These are phyloP conservation scores for Mimosa bimucronata DNA, from an alignment of 306 rosid species.

Conservation along the genomic window DNA sequence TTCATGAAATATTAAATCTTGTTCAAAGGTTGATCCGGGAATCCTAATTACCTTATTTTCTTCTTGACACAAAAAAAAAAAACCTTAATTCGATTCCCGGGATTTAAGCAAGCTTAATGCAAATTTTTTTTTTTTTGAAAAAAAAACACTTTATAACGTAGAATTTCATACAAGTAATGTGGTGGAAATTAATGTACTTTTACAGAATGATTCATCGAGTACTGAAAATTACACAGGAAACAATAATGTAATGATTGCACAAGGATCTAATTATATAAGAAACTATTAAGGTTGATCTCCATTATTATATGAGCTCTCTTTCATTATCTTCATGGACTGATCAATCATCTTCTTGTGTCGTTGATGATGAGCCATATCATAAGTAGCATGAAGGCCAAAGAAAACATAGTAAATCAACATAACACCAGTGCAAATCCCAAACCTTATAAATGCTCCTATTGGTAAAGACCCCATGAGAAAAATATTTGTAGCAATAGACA, in stretches of 20 bases:
- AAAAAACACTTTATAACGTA: background rate
- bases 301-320: constrained; percentile 29
- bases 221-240: background rate
- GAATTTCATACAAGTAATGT: background rate
- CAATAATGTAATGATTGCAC: too few relatives aligned
- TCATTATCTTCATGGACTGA: background rate
- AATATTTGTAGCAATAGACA: constrained; percentile 70
- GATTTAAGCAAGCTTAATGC: background rate
- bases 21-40: background rate
- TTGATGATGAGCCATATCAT: constrained; percentile 69
- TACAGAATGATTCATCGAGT: background rate
- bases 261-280: background rate
- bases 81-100: too few relatives aligned
- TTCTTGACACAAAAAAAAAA: too few relatives aligned
- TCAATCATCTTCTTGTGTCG: constrained; percentile 29
- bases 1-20: too few relatives aligned
- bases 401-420: constrained; percentile 70
- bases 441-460: constrained; percentile 58
- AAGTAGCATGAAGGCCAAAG: constrained; percentile 83
- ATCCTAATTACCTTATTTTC: background rate
- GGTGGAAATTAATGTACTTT: background rate
- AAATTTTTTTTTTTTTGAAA: too few relatives aligned
- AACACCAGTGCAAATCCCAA: constrained; percentile 63
- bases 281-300: constrained; percentile 30
- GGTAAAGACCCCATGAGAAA: constrained; percentile 80